Evolutionary conservation across 2,329 filamentous ascomycete species (phyloP).

Genomic region (Aureobasidium musti): DNA sequence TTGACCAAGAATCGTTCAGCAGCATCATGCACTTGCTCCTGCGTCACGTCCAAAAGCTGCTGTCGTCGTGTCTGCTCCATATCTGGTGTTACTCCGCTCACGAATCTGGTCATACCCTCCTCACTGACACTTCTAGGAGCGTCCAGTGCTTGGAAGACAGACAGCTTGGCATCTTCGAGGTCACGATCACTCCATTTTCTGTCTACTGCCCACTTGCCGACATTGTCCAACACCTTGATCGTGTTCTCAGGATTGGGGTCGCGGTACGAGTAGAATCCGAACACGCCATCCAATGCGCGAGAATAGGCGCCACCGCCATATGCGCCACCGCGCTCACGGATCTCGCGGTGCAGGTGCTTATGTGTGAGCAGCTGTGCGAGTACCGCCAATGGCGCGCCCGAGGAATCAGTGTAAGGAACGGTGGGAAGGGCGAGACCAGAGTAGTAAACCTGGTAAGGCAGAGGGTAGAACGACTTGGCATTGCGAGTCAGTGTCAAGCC

Average conservation of each 20-base stretch:
- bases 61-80: conserved; percentile 87
- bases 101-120: conserved; percentile 83
- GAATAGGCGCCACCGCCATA: conserved; percentile 92
- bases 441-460: conserved; percentile 98
- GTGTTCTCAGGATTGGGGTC: conserved; percentile 94
- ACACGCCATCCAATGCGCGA: conserved; percentile 75
- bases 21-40: conserved; percentile 74
- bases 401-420: conserved; percentile 74
- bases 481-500: conserved; percentile 40
- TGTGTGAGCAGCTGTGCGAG: conserved; percentile 91
- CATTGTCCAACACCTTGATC: conserved; percentile 77
- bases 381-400: conserved; percentile 80
- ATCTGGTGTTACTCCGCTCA: conserved; percentile 80
- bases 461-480: conserved; percentile 80
- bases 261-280: conserved; percentile 95
- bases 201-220: conserved; percentile 79
- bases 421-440: conserved; percentile 80
- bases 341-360: conserved; percentile 95
- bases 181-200: conserved; percentile 80
- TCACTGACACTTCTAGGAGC: conserved; percentile 83
- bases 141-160: conserved; percentile 88
- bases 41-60: conserved; percentile 81
- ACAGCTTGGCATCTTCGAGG: conserved; percentile 93
- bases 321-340: conserved; percentile 94
- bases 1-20: conserved; percentile 74